A percentile compares a stretch with the other conserved stretches of the same genome.
These are phyloP conservation scores for Suhomyces emberorum DNA, from an alignment of 805 yeast species.

Conservation along the genomic window DNA sequence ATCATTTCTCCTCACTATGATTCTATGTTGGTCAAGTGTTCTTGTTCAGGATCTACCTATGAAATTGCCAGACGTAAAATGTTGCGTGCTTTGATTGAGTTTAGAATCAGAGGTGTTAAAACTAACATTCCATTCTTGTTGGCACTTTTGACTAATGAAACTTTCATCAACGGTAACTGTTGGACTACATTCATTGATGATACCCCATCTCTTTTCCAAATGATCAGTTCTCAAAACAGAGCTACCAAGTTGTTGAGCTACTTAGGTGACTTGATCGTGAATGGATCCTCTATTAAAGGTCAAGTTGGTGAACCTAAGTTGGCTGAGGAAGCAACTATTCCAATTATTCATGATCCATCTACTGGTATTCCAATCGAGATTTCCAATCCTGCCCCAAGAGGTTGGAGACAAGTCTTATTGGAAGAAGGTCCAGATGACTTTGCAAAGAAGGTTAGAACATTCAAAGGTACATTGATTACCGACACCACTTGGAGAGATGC, in stretches of 20 bases:
- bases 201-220: conserved; percentile 91
- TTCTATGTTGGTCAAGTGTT: conserved; percentile 96
- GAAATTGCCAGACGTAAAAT: conserved; percentile 97
- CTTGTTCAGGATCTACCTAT: conserved; percentile 94
- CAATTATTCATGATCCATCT: conserved; percentile 59
- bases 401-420: conserved; percentile 89
- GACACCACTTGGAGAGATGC: conserved; percentile 99
- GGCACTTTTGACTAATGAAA: conserved; percentile 85
- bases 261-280: conserved; percentile 90
- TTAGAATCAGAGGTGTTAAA: conserved; percentile 98
- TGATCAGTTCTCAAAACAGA: conserved; percentile 93
- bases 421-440: conserved; percentile 86
- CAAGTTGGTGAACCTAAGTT: conserved; percentile 92
- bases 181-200: conserved; percentile 99
- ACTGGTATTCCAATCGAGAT: conserved; percentile 63
- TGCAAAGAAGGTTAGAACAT: conserved; percentile 80
- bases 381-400: conserved; percentile 56
- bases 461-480: conserved; percentile 87
- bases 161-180: conserved; percentile 80
- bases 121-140: conserved; percentile 95
- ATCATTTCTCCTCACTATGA: conserved; percentile 96
- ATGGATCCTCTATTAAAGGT: conserved; percentile 94
- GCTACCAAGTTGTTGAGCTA: conserved; percentile 91
- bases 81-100: conserved; percentile 94
- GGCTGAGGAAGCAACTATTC: conserved; percentile 69